A percentile compares a stretch with the other conserved stretches of the same genome.
Conservation (phyloP, 768 basidiomycete species). For the Pleurotus tuoliensis region DNA sequence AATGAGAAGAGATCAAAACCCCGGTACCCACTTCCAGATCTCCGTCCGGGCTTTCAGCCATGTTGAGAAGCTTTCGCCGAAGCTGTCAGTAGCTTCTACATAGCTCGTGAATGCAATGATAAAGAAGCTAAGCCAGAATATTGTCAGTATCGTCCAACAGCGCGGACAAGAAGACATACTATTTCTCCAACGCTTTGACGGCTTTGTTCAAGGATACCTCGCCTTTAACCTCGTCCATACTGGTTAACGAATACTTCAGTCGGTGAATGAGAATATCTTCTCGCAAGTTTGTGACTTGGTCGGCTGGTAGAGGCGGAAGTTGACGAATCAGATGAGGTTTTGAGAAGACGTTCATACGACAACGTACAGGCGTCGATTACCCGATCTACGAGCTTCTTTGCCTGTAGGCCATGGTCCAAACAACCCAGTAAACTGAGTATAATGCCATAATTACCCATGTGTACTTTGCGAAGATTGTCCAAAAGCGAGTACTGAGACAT, state of each 20-base stretch:
- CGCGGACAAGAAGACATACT: conserved; percentile 45
- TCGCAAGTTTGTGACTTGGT: conserved; percentile 87
- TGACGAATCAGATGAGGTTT: neutral
- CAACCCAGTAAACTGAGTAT: conserved; percentile 92
- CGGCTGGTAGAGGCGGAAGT: conserved; percentile 43
- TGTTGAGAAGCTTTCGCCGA: conserved; percentile 70
- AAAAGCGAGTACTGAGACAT: conserved; percentile 76
- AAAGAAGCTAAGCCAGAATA: conserved; percentile 63
- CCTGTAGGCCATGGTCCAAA: conserved; percentile 73
- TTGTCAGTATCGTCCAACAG: neutral
- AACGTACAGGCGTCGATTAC: conserved; percentile 72
- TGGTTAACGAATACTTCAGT: conserved; percentile 80
- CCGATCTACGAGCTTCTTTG: conserved; percentile 88
- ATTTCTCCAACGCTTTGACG: conserved; percentile 80
- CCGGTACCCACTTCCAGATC: conserved; percentile 80
- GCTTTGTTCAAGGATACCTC: conserved; percentile 62
- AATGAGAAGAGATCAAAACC: neutral
- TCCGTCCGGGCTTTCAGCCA: conserved; percentile 91
- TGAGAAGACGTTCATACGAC: neutral
- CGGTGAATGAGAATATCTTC: conserved; percentile 85
- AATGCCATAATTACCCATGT: conserved; percentile 89
- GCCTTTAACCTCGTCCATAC: conserved; percentile 61
- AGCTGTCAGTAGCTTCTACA: conserved; percentile 59
- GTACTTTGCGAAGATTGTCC: conserved; percentile 84
- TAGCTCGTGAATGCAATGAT: conserved; percentile 92